These are phyloP conservation scores for Stephania yunnanensis DNA, from an alignment of 164 flowering plant genomes.

Conservation along the genomic window DNA sequence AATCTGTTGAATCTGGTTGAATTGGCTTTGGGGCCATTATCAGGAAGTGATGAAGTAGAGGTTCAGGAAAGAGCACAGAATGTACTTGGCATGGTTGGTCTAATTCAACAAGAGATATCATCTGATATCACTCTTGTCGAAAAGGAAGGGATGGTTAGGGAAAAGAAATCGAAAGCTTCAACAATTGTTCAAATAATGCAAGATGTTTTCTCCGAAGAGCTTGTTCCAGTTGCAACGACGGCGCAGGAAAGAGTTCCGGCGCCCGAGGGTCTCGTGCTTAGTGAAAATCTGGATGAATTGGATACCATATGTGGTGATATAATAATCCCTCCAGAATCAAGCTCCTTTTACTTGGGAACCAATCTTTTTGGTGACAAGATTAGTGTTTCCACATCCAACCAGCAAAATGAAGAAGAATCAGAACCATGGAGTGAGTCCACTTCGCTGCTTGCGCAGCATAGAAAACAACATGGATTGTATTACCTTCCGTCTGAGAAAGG, in stretches of 20 bases:
- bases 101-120: constrained; percentile 39
- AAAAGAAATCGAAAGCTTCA: constrained; percentile 25
- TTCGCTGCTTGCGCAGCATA: constrained; percentile 69
- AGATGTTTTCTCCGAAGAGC: constrained; percentile 56
- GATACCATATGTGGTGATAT: constrained; percentile 53
- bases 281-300: constrained; percentile 61
- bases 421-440: constrained; percentile 51
- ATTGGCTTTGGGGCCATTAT: constrained; percentile 51
- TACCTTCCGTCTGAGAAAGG: constrained; percentile 67
- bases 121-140: constrained; percentile 18
- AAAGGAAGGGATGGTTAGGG: constrained; percentile 24
- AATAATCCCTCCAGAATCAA: constrained; percentile 30
- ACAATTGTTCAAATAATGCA: constrained; percentile 35
- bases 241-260: constrained; percentile 70
- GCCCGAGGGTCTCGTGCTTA: constrained; percentile 69
- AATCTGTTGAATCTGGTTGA: constrained; percentile 45
- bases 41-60: constrained; percentile 66
- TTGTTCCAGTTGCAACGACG: constrained; percentile 65
- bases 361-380: constrained; percentile 21
- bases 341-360: constrained; percentile 38
- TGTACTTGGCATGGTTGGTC: constrained; percentile 56
- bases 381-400: constrained; percentile 15
- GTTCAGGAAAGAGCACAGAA: constrained; percentile 70
- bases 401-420: constrained; percentile 39
- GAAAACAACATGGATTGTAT: constrained; percentile 81